Base-by-base conservation (phyloP, 2,329 filamentous ascomycete species). In the Cordyceps fumosorosea region DNA sequence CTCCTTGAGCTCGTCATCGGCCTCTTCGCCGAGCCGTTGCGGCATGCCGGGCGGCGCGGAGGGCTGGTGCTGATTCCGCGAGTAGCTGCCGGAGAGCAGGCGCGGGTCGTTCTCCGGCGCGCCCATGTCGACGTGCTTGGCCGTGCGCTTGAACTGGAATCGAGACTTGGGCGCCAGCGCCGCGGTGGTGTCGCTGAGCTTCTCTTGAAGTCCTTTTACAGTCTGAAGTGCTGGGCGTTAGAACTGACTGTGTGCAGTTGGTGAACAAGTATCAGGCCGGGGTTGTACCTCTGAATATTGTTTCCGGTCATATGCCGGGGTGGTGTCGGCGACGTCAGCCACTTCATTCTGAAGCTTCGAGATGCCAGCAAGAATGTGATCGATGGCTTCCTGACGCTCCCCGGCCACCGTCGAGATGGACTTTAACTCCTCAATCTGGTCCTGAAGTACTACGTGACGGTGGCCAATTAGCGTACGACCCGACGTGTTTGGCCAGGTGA, bases 221-320 rank as follows among this genome's bases (percentile, higher is more conserved):
- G 89, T 84, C 85, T 91, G 68, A 11, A 48, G 60, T 61, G 14
- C 53, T 16, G 29, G 4, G 3, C 42, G 18, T 56, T 24, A 62
- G 45, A 2, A n/a, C 37, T 47, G 45, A n/a, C 34, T 44, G n/a
- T 29, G 10, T 26, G 16, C 16, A 18, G 0, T 40, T 29, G 8
- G 29, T 26, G 10, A 1, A 14, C 3, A 29, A 20, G 29, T 7
- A 16, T 26, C 11, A 4, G 40, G 11, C 16, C 22, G 6, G 29
- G 29, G 18, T 52, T 29, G 63, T 75, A 92, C 90, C 77, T 93
- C 87, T 50, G 88, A 84, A 71, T 96, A 98, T 26, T 89, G 88
- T 67, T 90, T 86, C 73, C 95, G 91, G 70, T 98, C 95, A 72
- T 97, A 96, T 8, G 91, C 86, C 3, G 95, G 92, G 18, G 96